These are phyloP conservation scores for Backusella westeae DNA, from an alignment of 192 early-diverging fungal genomes.

Conservation along the genomic window DNA sequence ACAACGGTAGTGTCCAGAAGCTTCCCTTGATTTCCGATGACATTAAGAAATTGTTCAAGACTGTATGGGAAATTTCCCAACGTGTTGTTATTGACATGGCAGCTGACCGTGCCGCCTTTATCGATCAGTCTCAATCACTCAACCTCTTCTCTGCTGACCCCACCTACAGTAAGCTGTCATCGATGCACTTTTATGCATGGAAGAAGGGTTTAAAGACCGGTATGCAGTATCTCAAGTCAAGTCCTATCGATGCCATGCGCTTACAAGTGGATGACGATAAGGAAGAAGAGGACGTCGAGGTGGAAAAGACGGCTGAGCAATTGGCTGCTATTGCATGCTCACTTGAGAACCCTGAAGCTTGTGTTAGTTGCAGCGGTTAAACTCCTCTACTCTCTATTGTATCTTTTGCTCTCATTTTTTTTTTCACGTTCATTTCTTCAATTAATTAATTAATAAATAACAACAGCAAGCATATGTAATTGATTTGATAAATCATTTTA, in stretches of 20 bases:
- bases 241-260: constrained; percentile 93
- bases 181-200: constrained; percentile 99
- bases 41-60: constrained; percentile 88
- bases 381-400: not conserved
- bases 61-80: constrained; percentile 93
- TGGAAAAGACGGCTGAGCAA: constrained; percentile 27
- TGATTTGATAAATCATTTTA: not conserved
- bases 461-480: not conserved
- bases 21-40: constrained; percentile 76
- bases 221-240: constrained; percentile 94
- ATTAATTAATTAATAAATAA: not conserved
- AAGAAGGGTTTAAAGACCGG: constrained; percentile 95
- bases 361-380: constrained; percentile 87
- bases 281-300: constrained; percentile 34
- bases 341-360: constrained; percentile 88
- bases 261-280: constrained; percentile 87
- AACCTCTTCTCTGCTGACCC: constrained; percentile 94
- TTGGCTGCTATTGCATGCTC: constrained; percentile 29
- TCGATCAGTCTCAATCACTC: constrained; percentile 94
- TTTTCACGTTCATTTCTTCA: not conserved
- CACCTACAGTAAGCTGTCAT: constrained; percentile 86
- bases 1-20: constrained; percentile 83
- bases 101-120: constrained; percentile 92
- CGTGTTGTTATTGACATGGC: constrained; percentile 94
- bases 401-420: not conserved